These are phyloP conservation scores for Bipolaris zeicola DNA, from an alignment of 2,329 filamentous ascomycete species.

Conservation along the genomic window DNA sequence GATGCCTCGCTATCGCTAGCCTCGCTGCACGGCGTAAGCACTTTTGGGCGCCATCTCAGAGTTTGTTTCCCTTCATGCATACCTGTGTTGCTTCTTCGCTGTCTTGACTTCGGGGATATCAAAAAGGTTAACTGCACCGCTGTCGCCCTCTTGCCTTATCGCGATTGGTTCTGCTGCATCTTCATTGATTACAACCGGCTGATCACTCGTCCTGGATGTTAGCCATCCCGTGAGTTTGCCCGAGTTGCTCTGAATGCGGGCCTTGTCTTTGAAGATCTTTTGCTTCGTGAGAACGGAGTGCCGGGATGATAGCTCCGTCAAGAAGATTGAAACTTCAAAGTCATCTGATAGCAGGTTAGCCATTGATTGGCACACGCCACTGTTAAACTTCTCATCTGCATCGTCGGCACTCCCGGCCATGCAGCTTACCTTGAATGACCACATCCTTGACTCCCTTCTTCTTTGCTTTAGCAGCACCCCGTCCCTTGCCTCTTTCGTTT, in stretches of 20 bases:
- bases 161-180: conserved; percentile 52
- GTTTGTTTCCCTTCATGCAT: conserved; percentile 23
- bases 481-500: conserved; percentile 67
- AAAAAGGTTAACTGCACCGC: conserved; percentile 56
- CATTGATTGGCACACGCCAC: conserved; percentile 7
- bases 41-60: conserved; percentile 11
- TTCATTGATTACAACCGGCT: conserved; percentile 51
- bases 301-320: conserved; percentile 82
- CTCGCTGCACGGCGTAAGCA: conserved; percentile 24
- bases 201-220: conserved; percentile 47
- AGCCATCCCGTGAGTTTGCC: conserved; percentile 56
- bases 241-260: conserved; percentile 53
- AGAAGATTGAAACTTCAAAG: conserved; percentile 92
- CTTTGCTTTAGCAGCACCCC: conserved; percentile 61
- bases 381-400: neutral
- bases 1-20: conserved; percentile 41
- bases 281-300: conserved; percentile 87
- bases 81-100: conserved; percentile 14
- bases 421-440: conserved; percentile 71
- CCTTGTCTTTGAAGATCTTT: conserved; percentile 66
- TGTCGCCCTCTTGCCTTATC: conserved; percentile 65
- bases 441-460: conserved; percentile 92
- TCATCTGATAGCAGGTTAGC: conserved; percentile 67
- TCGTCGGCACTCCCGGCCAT: neutral
- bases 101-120: conserved; percentile 60